Evolutionary conservation across 192 early-diverging fungal genomes (phyloP).

Genomic region (Chytriomyces hyalinus): DNA sequence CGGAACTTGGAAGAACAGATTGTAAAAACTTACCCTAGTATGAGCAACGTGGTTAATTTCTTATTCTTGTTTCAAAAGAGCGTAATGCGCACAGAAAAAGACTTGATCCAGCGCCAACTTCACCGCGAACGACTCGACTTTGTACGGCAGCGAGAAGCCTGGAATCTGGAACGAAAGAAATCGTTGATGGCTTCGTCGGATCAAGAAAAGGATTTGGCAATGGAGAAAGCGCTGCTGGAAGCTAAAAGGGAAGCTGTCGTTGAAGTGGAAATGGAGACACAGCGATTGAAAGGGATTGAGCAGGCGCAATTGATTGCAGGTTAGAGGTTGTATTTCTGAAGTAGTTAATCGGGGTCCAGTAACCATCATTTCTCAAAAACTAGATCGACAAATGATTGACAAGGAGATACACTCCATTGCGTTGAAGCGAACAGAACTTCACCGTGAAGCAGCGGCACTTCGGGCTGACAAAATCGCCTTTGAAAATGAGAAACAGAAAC

Average conservation of each 20-base stretch:
- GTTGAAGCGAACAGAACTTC: constrained; percentile 18
- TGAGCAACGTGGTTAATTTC: not conserved
- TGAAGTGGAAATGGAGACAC: constrained; percentile 27
- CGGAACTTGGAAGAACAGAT: constrained; percentile 30
- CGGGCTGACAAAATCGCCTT: constrained; percentile 20
- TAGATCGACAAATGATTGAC: constrained; percentile 23
- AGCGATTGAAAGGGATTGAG: constrained; percentile 2
- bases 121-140: constrained; percentile 38
- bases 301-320: constrained; percentile 32
- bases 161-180: constrained; percentile 29
- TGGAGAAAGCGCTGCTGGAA: constrained; percentile 36
- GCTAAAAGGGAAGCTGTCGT: constrained; percentile 30
- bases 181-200: constrained; percentile 5
- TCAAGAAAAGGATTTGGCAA: constrained; percentile 27
- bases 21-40: constrained; percentile 12
- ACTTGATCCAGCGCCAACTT: constrained; percentile 22
- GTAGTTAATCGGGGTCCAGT: not conserved
- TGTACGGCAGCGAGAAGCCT: constrained; percentile 18
- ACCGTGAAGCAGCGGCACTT: constrained; percentile 24
- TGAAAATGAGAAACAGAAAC: constrained; percentile 13
- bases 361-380: not conserved
- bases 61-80: not conserved
- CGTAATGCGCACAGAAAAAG: constrained; percentile 21
- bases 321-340: not conserved
- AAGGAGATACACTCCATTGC: constrained; percentile 23